phyloP scores from a whole-genome alignment of 2,329 filamentous ascomycete species.

The Cercospora zeae-maydis region DNA sequence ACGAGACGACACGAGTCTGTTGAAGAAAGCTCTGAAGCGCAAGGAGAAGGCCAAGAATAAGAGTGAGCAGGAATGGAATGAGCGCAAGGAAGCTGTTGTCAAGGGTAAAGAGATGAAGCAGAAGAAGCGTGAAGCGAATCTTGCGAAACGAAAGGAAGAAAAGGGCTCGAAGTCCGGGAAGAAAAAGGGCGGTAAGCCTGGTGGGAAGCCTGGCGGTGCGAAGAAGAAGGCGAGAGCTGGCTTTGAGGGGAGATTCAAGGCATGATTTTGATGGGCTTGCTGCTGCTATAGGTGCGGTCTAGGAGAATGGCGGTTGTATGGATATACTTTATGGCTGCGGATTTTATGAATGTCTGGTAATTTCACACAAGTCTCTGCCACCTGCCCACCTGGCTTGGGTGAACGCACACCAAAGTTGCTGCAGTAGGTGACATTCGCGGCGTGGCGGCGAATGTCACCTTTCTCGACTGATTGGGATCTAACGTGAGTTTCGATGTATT shows the following conservation, averaged over 20 bases:
- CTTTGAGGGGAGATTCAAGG: conserved; percentile 65
- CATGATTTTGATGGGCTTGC: conserved; percentile 7
- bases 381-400: background rate
- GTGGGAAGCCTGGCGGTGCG: conserved; percentile 47
- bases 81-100: conserved; percentile 44
- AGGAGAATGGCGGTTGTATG: background rate
- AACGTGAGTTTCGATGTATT: background rate
- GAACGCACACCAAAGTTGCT: no score
- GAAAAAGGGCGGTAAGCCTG: conserved; percentile 58
- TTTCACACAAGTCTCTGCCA: background rate
- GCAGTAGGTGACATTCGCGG: no score
- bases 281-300: background rate
- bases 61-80: conserved; percentile 78
- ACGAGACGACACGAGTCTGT: conserved; percentile 74
- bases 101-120: conserved; percentile 49
- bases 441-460: no score
- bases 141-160: conserved; percentile 72
- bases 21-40: conserved; percentile 93
- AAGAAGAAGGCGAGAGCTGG: conserved; percentile 57
- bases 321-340: conserved; percentile 3
- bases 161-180: conserved; percentile 68
- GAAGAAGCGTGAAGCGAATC: conserved; percentile 49
- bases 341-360: background rate
- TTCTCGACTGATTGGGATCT: no score
- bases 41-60: conserved; percentile 88